Conservation (phyloP, 2,329 filamentous ascomycete genomes). For the Rhinocladiella mackenziei region DNA sequence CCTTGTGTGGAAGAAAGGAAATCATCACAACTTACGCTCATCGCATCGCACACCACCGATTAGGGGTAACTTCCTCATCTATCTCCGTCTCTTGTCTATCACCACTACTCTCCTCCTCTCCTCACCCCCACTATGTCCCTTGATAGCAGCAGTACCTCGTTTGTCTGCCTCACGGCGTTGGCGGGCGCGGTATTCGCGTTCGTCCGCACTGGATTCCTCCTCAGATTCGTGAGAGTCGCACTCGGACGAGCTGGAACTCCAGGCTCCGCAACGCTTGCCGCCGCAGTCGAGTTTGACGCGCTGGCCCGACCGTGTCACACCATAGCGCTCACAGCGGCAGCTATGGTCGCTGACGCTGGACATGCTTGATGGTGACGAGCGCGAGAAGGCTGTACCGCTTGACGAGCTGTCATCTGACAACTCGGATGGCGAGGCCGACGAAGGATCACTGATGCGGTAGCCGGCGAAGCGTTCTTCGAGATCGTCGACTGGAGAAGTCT, state of each 20-base stretch:
- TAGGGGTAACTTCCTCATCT: too few relatives aligned
- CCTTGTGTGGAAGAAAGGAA: background rate
- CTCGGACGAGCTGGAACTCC: constrained; percentile 25
- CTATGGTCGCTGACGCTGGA: constrained; percentile 65
- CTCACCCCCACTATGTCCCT: background rate
- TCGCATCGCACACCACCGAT: too few relatives aligned
- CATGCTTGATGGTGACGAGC: constrained; percentile 49
- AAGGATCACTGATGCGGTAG: constrained; percentile 66
- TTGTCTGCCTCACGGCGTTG: constrained; percentile 18
- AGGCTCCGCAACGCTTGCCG: constrained; percentile 79
- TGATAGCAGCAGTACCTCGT: constrained; percentile 2
- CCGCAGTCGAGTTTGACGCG: constrained; percentile 96
- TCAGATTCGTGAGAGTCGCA: constrained; percentile 23
- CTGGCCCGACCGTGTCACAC: constrained; percentile 88
- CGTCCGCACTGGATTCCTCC: constrained; percentile 25
- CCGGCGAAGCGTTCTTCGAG: constrained; percentile 72
- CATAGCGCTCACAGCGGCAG: constrained; percentile 94
- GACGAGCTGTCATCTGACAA: constrained; percentile 55
- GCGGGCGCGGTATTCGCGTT: constrained; percentile 19
- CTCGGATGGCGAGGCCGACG: constrained; percentile 71
- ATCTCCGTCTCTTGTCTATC: constrained; percentile 20
- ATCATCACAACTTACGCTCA: too few relatives aligned
- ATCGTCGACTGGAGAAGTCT: constrained; percentile 64
- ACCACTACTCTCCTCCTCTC: constrained; percentile 13
- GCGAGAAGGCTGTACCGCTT: constrained; percentile 45